Evolutionary conservation across 1,284 basidiomycete species (phyloP).

Genomic region (Ustilago loliicola): DNA sequence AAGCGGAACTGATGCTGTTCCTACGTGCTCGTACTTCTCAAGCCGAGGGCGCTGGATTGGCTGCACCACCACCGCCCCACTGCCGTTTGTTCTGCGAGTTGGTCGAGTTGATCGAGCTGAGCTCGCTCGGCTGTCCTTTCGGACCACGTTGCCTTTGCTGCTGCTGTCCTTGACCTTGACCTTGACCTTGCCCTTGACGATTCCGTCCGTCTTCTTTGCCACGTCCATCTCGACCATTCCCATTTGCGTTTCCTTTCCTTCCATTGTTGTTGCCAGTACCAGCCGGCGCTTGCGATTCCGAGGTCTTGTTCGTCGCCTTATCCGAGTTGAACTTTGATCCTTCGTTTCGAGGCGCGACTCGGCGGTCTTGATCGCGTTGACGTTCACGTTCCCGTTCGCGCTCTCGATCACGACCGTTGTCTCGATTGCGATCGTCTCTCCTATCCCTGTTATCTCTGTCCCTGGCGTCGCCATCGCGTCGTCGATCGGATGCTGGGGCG

Average conservation of each 20-base stretch:
- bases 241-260: conserved; percentile 19
- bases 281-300: not conserved
- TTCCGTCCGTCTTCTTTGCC: conserved; percentile 11
- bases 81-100: conserved; percentile 34
- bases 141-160: conserved; percentile 21
- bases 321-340: conserved; percentile 5
- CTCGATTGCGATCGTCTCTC: conserved; percentile 22
- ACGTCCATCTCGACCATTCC: conserved; percentile 13
- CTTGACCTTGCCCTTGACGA: conserved; percentile 13
- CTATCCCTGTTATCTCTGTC: conserved; percentile 16
- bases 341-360: conserved; percentile 8
- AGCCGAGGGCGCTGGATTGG: not conserved
- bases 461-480: conserved; percentile 18
- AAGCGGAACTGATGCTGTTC: not conserved
- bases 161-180: conserved; percentile 14
- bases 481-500: conserved; percentile 18
- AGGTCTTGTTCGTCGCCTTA: conserved; percentile 9
- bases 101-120: conserved; percentile 52
- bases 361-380: conserved; percentile 10
- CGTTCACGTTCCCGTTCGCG: not conserved
- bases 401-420: conserved; percentile 21
- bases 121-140: conserved; percentile 34
- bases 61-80: conserved; percentile 24
- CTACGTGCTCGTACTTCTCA: not conserved
- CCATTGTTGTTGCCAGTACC: conserved; percentile 5